Conservation (phyloP, 2,329 filamentous ascomycete species). For the Amylocarpus encephaloides region DNA sequence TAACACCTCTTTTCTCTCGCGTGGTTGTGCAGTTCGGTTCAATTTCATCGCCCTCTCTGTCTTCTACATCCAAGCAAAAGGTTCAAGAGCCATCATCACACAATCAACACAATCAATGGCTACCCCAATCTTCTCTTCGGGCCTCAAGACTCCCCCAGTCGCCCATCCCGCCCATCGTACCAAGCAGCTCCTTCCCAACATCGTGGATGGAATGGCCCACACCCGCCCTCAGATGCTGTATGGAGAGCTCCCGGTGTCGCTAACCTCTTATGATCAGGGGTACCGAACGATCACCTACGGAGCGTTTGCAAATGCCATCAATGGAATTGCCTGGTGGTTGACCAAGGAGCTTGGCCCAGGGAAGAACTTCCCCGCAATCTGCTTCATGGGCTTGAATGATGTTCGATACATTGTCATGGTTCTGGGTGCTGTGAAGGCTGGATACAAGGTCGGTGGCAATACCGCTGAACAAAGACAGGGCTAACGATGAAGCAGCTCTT, state of each 20-base stretch:
- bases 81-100: no score
- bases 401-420: conserved; percentile 2
- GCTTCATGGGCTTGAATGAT: conserved; percentile 37
- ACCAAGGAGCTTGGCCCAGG: conserved; percentile 10
- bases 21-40: no score
- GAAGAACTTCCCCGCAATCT: conserved; percentile 34
- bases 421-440: conserved; percentile 6
- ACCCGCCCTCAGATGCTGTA: conserved; percentile 7
- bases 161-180: no score
- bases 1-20: no score
- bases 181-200: neutral
- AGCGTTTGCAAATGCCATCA: conserved; percentile 19
- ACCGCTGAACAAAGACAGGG: neutral
- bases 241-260: conserved; percentile 11
- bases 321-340: conserved; percentile 21
- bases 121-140: no score
- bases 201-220: conserved; percentile 5
- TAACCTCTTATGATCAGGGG: conserved; percentile 7
- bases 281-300: conserved; percentile 15
- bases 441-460: conserved; percentile 5
- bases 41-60: no score
- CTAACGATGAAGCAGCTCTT: conserved; percentile 1
- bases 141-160: no score
- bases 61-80: no score
- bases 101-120: no score